These are phyloP conservation scores for Paxillus rubicundulus DNA, from an alignment of 768 basidiomycete genomes.

Conservation along the genomic window DNA sequence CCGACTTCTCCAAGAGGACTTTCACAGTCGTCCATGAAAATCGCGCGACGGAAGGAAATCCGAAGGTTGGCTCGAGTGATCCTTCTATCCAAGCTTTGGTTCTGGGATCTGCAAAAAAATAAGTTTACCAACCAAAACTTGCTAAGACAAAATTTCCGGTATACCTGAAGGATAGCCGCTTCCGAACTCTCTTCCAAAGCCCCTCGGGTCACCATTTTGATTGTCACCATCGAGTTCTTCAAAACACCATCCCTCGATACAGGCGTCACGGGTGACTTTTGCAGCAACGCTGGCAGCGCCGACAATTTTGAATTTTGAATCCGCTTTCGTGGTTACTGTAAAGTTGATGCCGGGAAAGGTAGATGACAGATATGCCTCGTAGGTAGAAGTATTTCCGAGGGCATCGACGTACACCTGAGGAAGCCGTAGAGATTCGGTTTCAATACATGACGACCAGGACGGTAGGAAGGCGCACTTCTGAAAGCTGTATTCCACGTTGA, in stretches of 20 bases:
- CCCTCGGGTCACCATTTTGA: constrained; percentile 4
- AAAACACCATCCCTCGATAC: constrained; percentile 83
- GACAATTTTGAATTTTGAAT: constrained; percentile 95
- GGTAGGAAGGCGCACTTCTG: constrained; percentile 52
- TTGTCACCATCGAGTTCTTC: constrained; percentile 49
- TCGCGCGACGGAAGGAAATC: constrained; percentile 84
- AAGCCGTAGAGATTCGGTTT: background rate
- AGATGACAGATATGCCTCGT: constrained; percentile 77
- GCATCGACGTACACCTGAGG: constrained; percentile 90
- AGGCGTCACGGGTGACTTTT: constrained; percentile 92
- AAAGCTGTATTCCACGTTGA: constrained; percentile 73
- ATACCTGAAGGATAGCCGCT: constrained; percentile 91
- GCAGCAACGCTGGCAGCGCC: constrained; percentile 97
- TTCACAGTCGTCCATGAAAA: constrained; percentile 98
- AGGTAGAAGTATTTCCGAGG: constrained; percentile 81
- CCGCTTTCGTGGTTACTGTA: constrained; percentile 90
- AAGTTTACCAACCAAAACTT: background rate
- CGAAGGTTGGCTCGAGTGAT: constrained; percentile 84
- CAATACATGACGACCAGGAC: background rate
- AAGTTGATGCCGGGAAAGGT: constrained; percentile 84
- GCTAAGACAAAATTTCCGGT: background rate
- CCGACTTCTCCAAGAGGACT: constrained; percentile 76
- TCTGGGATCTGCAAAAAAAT: constrained; percentile 66
- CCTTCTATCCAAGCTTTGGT: constrained; percentile 83
- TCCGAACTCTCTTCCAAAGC: constrained; percentile 49